Base-by-base conservation (phyloP, 2,329 filamentous ascomycete genomes). In the Grosmannia huntii region DNA sequence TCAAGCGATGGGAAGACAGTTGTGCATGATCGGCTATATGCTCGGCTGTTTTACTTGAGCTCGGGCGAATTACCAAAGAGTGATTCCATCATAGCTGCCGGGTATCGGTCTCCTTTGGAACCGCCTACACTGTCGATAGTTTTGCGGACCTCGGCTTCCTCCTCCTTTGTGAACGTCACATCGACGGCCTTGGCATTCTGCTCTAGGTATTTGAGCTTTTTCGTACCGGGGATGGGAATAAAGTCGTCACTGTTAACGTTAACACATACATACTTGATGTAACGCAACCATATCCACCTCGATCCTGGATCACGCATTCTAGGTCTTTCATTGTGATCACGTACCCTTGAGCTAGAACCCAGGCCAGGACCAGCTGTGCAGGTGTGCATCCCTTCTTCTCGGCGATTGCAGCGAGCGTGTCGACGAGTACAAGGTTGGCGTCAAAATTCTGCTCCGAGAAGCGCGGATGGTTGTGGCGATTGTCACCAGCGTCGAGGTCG, bases 321-420 rank as follows among this genome's bases (percentile, higher is more conserved):
- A 7, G 9, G 31, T 33, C 31, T 7, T 33, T 10, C 0, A 11
- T 0, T 33, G 31, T 33, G 9, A 21, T 21, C 46, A 27, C 46
- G 14, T 25, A 49, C 46, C 46, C 23, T 63, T 86, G 82, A 5
- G 76, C 76, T 61, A 83, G 63, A 58, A 86, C 62, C 83, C 84
- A 87, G 0, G 83, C 83, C 31, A 87, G 71, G 1, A 80, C 76
- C 31, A 87, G 65, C 65, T 88, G 78, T 1, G 74, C 74, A 0
- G 80, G 63, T 0, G 82, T 83, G 50, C 72, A 74, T 9, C 66
- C 75, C 69, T 87, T 85, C 62, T 70, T 72, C 50, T 74, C 69
- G 0, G 80, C 81, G 6, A 84, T 64, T 4, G 65, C 70, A 4
- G 69, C 65, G 58, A 86, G 72, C 27, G 68, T 67, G 28, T 78